Conservation (phyloP, 1,284 basidiomycete species). For the Thelephora terrestris region DNA sequence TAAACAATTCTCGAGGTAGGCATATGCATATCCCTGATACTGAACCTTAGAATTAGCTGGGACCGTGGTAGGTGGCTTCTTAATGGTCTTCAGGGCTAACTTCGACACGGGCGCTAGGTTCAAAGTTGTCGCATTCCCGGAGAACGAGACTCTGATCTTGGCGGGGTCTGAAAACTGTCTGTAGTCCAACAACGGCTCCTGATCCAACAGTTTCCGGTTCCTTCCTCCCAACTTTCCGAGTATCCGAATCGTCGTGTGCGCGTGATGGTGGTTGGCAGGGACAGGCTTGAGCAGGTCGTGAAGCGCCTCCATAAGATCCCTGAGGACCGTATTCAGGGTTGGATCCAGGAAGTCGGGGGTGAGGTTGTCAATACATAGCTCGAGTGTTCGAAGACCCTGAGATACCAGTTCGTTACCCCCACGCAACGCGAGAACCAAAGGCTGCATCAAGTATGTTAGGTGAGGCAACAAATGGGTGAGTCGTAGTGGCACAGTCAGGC, state of each 20-base stretch:
- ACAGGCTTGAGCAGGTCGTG: conserved; percentile 87
- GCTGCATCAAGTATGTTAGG: conserved; percentile 94
- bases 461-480: conserved; percentile 95
- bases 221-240: conserved; percentile 95
- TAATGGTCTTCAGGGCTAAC: conserved; percentile 62
- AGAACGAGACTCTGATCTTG: conserved; percentile 65
- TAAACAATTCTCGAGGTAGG: conserved; percentile 69
- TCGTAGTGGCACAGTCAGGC: conserved; percentile 93
- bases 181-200: conserved; percentile 73
- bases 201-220: conserved; percentile 81
- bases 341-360: conserved; percentile 98
- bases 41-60: conserved; percentile 25
- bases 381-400: conserved; percentile 93
- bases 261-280: conserved; percentile 85
- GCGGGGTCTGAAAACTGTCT: conserved; percentile 60
- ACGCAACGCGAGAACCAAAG: conserved; percentile 85
- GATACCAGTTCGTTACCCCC: conserved; percentile 87
- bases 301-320: conserved; percentile 92
- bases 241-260: conserved; percentile 94
- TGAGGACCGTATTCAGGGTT: conserved; percentile 85
- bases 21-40: conserved; percentile 71
- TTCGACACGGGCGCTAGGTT: conserved; percentile 65
- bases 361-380: conserved; percentile 99
- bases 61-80: conserved; percentile 28
- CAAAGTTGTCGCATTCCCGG: conserved; percentile 59